Evolutionary conservation across 495 filamentous ascomycete genomes (phyloP), one percentile per base, ranked within the genome.

Genomic region (Penicillium desertorum): DNA sequence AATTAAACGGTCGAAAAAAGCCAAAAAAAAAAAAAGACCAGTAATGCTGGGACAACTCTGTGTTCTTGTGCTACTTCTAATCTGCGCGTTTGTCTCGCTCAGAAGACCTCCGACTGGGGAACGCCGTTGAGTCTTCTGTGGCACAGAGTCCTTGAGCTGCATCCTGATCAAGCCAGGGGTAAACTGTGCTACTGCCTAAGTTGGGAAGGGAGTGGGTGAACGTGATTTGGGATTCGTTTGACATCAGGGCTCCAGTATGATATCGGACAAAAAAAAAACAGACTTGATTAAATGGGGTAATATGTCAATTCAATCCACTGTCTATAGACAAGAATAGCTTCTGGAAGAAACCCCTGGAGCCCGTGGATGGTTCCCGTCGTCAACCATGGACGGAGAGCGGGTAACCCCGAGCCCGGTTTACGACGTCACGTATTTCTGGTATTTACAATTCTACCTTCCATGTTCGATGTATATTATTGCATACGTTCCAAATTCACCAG

Each of bases 1-100:
- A 60, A 10, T 57, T 57, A 29, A 61, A 62, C 62, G 60, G 59
- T 45, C 45, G 27, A 50, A 63, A 62, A 45, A 58, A 65, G 57
- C 52, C 57, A 64, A 58, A 19, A 41, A 16, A 36, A 39, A 25
- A 25, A 25, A 0, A 34, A 37, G 7, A 29, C 14, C 12, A 17
- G 23, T 23, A 51, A 51, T 59, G 30, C 37, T 11, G 32, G 41
- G 25, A 45, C 34, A 49, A 55, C 53, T 51, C 43, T 52, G 50
- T 49, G 19, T 29, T 11, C 30, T 52, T 56, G 56, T 62, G 43
- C 30, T 11, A 59, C 61, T 47, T 27, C 11, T 25, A 34, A 16
- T 27, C 25, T 32, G 25, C 27, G 46, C 22, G 39, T 45, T 56
- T 56, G 47, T 50, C 48, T 47, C 45, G 45, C 34, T 32, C 30